These are phyloP conservation scores for Phyllosticta paracitricarpa DNA, from an alignment of 2,329 filamentous ascomycete genomes.

Conservation along the genomic window DNA sequence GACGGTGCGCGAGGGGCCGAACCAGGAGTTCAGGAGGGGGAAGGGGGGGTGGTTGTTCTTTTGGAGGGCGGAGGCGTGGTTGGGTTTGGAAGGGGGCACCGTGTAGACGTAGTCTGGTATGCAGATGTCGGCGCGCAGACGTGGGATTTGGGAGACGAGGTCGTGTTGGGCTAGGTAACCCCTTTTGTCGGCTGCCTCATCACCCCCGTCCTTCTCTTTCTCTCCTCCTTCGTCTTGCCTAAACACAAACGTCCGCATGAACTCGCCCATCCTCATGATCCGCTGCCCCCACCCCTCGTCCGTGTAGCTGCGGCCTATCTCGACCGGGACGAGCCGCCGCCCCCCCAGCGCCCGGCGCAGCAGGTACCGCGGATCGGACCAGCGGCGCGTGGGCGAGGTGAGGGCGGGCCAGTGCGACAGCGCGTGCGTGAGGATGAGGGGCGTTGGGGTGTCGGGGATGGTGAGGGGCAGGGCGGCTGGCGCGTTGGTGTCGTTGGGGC, in stretches of 20 bases:
- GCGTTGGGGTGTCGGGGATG: constrained; percentile 22
- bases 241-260: constrained; percentile 54
- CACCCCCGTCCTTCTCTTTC: not conserved
- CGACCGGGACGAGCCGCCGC: constrained; percentile 71
- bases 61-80: constrained; percentile 16
- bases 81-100: constrained; percentile 40
- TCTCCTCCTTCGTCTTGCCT: not conserved
- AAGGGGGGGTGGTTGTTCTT: constrained; percentile 25
- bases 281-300: constrained; percentile 76
- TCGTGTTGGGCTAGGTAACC: constrained; percentile 91
- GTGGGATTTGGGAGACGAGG: constrained; percentile 72
- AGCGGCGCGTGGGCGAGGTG: constrained; percentile 45
- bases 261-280: constrained; percentile 64
- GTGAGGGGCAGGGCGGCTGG: too few relatives aligned
- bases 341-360: constrained; percentile 65
- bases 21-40: constrained; percentile 81
- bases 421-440: constrained; percentile 60
- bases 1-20: constrained; percentile 78
- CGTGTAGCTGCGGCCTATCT: constrained; percentile 79
- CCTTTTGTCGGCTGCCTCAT: not conserved
- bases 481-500: not conserved
- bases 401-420: constrained; percentile 69
- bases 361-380: constrained; percentile 67
- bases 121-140: constrained; percentile 62
- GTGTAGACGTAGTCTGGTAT: constrained; percentile 81